Evolutionary conservation across 2,329 filamentous ascomycete genomes (phyloP), one percentile per base, ranked within the genome.

Genomic region (Colletotrichum tanaceti): DNA sequence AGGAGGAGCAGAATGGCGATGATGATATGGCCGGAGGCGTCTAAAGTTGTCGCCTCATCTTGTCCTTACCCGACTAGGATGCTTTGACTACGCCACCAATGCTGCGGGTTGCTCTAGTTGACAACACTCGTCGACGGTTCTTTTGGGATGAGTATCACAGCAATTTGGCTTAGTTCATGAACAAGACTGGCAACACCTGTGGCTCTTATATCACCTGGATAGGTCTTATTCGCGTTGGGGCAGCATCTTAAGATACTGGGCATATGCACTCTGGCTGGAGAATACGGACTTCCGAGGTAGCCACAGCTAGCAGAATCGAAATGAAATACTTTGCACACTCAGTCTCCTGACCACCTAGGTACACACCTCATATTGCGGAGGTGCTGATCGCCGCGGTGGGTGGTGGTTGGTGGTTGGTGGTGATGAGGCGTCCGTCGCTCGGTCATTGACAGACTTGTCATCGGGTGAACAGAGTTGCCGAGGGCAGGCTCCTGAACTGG

Each of bases 1-100:
- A 59, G 47, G 78, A 81, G 22, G 58, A 59, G 41, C 78, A 81
- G 20, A 82, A 82, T 70, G 76, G 80, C 60, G 78, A 84, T 58
- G 79, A 80, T 41, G 81, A 82, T 69, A 59, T 44, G 18, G 11
- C 39, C 6, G 14, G 16, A 24, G 6, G 2, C 16, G 10, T n/a
- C 4, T 20, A 32, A 53, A 20, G 28, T 38, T 9, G 50, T 38
- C 32, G 9, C 5, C 18, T 13, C 28, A 32, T 58, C 28, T 24
- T 13, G 32, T 11, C 28, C 50, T 16, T 14, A 6, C 18, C 38
- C 32, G 28, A 20, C 32, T 20, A n/a, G 50, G 50, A 20, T 38
- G 10, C 50, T 53, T 52, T 32, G 28, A 20, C 50, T 53, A 52
- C 28, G 7, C 13, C 13, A 18, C 28, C 13, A 47, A 38, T 20